Base-by-base conservation (phyloP, 1,284 basidiomycete genomes). In the Ceratobasidium sp. region DNA sequence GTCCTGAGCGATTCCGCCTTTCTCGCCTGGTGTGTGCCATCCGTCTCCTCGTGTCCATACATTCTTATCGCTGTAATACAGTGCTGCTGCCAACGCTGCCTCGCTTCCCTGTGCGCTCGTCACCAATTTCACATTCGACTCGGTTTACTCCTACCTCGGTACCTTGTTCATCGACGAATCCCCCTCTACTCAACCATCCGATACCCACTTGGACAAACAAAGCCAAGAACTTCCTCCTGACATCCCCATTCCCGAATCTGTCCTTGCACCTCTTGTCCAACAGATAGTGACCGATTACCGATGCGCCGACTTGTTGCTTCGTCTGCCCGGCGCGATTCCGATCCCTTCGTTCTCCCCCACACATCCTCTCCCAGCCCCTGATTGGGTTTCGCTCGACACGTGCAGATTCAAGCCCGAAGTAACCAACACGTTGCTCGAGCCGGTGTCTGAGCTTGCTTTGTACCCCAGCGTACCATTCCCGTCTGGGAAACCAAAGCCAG, bases 71-170 rank as follows among this genome's bases (percentile, higher is more conserved):
- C 58, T 70, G 36, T 34, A 48, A 8, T 23, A 69, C 76, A 92
- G 91, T 78, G 83, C 89, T 60, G 90, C 91, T 0, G 91, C 90
- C 1, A 86, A 88, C 73, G 78, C 82, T 39, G 86, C 87, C 0
- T 83, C 85, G 0, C 83, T 92, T 30, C 91, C 91, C 0, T 89
- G 89, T 0, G 83, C 88, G 57, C 82, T 93, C 18, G 85, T 92
- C 74, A 92, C 90, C 64, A 92, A 92, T 80, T 93, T 93, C 78
- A 90, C 90, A 0, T 93, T 92, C 78, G 90, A 92, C 79, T 90
- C 91, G 0, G 90, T 92, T 10, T 93, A 90, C 78, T 91, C 89
- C 75, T 92, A 89, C 75, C 86, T 92, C 23, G 75, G 75, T n/a
- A 70, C 74, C 34, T 78, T 82, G 3, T 78, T 85, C 48, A 76